A percentile compares a stretch with the other conserved stretches of the same genome.
phyloP scores from a whole-genome alignment of 2,329 filamentous ascomycete genomes.

The Thielaviopsis cerberus region DNA sequence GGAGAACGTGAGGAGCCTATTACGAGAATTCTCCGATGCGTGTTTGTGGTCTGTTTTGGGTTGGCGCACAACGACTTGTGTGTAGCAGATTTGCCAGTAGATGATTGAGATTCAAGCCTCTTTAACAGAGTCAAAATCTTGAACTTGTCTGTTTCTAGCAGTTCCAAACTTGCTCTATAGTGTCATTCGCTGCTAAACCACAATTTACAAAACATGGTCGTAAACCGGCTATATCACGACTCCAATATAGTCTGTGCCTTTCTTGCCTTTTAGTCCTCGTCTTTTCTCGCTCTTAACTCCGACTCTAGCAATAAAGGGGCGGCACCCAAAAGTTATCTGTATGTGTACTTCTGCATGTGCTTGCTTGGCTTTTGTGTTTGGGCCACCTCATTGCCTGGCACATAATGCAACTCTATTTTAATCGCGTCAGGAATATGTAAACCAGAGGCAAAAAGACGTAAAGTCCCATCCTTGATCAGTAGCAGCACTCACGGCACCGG shows the following conservation, averaged over 20 bases:
- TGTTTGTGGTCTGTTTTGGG: background rate
- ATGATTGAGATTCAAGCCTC: too few species aligned
- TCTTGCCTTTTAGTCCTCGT: background rate
- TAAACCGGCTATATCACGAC: background rate
- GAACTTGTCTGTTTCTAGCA: too few species aligned
- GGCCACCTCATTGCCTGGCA: background rate
- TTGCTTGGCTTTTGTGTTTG: background rate
- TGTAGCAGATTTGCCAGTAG: too few species aligned
- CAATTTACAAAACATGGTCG: background rate
- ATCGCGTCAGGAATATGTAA: background rate
- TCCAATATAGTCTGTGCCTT: background rate
- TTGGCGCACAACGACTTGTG: background rate
- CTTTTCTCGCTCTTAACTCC: background rate
- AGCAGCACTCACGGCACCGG: background rate
- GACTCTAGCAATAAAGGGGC: background rate
- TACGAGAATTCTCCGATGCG: background rate
- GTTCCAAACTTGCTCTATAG: too few species aligned
- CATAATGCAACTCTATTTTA: background rate
- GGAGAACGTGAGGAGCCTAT: background rate
- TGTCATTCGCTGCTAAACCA: background rate
- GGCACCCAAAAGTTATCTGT: background rate
- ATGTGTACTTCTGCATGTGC: background rate
- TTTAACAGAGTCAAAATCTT: too few species aligned
- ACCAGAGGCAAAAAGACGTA: background rate
- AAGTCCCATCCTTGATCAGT: background rate